Conservation (phyloP, 805 yeast species). For the Kluyveromyces starmeri region DNA sequence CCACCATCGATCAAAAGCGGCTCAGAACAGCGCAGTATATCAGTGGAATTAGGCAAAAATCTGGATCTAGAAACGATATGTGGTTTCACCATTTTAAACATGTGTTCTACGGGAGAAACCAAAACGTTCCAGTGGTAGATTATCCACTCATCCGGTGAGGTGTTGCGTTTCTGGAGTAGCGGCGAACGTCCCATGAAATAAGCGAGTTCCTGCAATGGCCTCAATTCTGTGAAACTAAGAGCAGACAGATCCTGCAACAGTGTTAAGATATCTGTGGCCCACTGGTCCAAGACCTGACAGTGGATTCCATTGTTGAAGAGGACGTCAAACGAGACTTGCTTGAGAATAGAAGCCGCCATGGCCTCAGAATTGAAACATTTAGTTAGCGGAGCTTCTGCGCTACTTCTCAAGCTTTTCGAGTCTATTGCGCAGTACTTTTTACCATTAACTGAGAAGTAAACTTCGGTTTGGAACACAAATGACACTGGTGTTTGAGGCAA, state of each 20-base stretch:
- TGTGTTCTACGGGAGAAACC: slow-evolving; percentile 3
- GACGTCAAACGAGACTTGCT: slow-evolving; percentile 8
- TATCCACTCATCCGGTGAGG: slow-evolving; percentile 17
- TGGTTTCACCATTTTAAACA: not conserved
- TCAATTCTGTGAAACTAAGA: not conserved
- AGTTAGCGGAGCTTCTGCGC: not conserved
- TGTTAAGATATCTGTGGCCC: slow-evolving; percentile 8
- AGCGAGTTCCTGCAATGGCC: slow-evolving; percentile 6
- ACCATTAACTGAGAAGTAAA: slow-evolving; percentile 3
- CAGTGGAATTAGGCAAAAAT: not conserved
- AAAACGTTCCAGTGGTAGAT: slow-evolving; percentile 9
- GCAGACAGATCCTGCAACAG: slow-evolving; percentile 4
- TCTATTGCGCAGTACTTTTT: slow-evolving; percentile 6
- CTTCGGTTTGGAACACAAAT: slow-evolving; percentile 10
- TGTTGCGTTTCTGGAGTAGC: slow-evolving; percentile 11
- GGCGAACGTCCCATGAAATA: slow-evolving; percentile 14
- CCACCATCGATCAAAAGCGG: slow-evolving; percentile 15
- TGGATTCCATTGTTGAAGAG: slow-evolving; percentile 4
- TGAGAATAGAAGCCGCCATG: slow-evolving; percentile 7
- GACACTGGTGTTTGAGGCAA: slow-evolving; percentile 8
- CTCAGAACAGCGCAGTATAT: slow-evolving; percentile 5
- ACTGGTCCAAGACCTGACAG: slow-evolving; percentile 5
- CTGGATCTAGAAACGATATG: not conserved
- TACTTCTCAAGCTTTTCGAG: slow-evolving; percentile 9
- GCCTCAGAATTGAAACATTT: not conserved